These are phyloP conservation scores for Ceratocystis colombiana DNA, from an alignment of 2,329 filamentous ascomycete species.

Conservation along the genomic window DNA sequence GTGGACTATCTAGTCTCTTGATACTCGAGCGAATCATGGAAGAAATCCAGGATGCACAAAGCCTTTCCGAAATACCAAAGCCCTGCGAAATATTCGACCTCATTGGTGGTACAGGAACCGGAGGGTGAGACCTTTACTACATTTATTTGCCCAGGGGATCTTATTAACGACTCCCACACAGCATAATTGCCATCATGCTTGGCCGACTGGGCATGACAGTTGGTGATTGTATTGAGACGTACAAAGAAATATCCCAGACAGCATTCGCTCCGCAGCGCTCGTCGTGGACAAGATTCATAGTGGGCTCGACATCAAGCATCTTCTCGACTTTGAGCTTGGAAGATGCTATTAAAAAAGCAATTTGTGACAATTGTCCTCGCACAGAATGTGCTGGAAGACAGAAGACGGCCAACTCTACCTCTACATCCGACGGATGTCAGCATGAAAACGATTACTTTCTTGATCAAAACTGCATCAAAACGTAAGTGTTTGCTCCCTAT, in stretches of 20 bases:
- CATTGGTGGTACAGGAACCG: conserved; percentile 31
- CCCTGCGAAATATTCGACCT: conserved; percentile 23
- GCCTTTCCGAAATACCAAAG: no score
- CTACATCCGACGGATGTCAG: neutral
- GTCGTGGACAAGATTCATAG: fast-evolving
- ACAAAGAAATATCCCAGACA: neutral
- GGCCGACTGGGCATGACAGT: neutral
- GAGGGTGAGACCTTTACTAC: conserved; percentile 26
- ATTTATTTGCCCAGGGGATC: neutral
- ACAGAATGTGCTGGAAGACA: neutral
- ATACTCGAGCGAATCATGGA: no score
- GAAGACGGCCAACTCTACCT: no score
- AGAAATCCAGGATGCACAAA: no score
- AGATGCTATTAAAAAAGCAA: neutral
- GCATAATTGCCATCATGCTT: neutral
- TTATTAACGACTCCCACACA: neutral
- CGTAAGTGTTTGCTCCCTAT: neutral
- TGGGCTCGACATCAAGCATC: neutral
- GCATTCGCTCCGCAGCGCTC: neutral
- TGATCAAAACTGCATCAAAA: neutral
- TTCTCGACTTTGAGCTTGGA: neutral
- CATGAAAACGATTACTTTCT: neutral
- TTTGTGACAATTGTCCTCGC: neutral
- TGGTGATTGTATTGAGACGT: neutral
- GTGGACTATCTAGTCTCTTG: no score